Evolutionary conservation across 208 protist species (phyloP).

Genomic region (Entamoeba dispar): DNA sequence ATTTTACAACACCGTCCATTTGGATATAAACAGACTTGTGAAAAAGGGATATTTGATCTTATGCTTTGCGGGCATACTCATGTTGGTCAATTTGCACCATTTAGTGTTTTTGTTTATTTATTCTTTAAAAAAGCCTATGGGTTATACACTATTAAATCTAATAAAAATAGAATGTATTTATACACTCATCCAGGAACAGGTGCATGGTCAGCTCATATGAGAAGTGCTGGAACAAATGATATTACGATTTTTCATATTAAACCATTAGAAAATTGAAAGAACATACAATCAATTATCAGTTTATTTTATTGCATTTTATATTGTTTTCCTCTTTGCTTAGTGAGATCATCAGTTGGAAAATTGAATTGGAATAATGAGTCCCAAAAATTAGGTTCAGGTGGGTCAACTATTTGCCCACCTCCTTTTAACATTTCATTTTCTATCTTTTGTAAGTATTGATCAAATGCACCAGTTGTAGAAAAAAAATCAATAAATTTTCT

Average conservation of each 20-base stretch:
- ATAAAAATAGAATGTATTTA: neutral
- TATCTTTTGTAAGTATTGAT: neutral
- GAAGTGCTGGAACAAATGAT: neutral
- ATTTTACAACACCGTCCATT: neutral
- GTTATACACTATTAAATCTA: neutral
- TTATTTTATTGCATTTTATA: neutral
- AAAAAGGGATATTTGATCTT: neutral
- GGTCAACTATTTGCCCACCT: neutral
- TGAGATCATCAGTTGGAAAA: neutral
- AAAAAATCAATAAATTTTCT: neutral
- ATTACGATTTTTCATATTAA: neutral
- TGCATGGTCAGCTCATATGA: neutral
- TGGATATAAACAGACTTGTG: neutral
- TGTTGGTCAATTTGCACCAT: neutral
- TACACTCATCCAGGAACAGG: neutral
- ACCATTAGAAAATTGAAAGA: neutral
- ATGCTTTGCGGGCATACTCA: neutral
- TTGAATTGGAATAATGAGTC: neutral
- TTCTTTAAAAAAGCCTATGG: neutral
- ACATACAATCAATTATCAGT: no score
- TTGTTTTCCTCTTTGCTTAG: neutral
- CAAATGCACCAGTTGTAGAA: neutral
- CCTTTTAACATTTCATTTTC: neutral
- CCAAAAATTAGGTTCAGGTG: neutral
- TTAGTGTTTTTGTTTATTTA: neutral